Percentiles rank a stretch among this genome's conserved stretches.
Conservation (phyloP, 192 early-diverging fungal genomes). For the Podila epigama region DNA sequence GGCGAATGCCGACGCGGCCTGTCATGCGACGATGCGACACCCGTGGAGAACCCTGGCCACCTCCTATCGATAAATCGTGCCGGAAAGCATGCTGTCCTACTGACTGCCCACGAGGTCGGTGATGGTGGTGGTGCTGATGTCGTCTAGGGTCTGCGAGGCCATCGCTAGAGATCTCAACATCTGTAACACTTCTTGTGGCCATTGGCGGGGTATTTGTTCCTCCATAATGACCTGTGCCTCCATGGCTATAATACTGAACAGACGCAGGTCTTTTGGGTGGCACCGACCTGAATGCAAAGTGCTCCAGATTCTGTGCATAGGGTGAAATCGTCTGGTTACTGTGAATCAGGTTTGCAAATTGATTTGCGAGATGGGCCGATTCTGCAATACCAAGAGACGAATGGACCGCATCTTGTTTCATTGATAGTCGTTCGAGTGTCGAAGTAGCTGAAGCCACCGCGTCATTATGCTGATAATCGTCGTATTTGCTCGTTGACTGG, state of each 20-base stretch:
- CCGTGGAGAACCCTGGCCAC: slow-evolving; percentile 32
- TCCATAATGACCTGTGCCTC: neutral
- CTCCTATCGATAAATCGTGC: neutral
- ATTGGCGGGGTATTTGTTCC: slow-evolving; percentile 16
- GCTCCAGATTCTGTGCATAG: slow-evolving; percentile 78
- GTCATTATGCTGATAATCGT: too few species aligned
- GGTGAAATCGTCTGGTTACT: slow-evolving; percentile 91
- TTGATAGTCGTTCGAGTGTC: slow-evolving; percentile 13
- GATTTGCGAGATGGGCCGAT: slow-evolving; percentile 83
- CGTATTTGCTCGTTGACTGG: slow-evolving; percentile 9
- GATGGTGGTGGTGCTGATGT: too few species aligned
- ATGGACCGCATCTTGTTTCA: slow-evolving; percentile 4
- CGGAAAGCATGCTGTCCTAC: slow-evolving; percentile 3
- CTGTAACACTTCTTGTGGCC: slow-evolving; percentile 14
- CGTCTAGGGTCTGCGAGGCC: slow-evolving; percentile 3
- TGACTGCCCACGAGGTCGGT: slow-evolving; percentile 3
- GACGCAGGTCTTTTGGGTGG: slow-evolving; percentile 48
- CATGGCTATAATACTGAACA: slow-evolving; percentile 29
- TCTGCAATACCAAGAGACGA: slow-evolving; percentile 27
- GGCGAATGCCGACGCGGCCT: slow-evolving; percentile 30
- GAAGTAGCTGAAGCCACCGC: neutral
- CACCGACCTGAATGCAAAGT: slow-evolving; percentile 79
- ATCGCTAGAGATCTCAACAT: slow-evolving; percentile 9
- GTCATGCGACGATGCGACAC: slow-evolving; percentile 38
- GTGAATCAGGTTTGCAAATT: slow-evolving; percentile 83